Conservation (phyloP, 139 green algal species). For the Micromonas pusilla region DNA sequence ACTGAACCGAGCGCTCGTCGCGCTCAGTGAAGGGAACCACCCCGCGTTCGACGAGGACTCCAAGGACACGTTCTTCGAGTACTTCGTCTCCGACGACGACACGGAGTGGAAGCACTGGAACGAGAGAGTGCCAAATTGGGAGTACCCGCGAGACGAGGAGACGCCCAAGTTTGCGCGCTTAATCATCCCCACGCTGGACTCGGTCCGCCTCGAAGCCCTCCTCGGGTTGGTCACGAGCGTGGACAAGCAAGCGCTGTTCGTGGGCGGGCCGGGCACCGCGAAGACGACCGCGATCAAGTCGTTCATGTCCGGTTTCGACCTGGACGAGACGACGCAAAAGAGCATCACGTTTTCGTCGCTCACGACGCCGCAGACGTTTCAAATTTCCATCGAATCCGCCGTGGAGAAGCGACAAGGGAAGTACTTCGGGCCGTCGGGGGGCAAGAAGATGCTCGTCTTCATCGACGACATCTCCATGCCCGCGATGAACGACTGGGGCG, state of each 20-base stretch:
- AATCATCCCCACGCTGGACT: constrained; percentile 66
- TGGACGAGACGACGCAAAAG: constrained; percentile 58
- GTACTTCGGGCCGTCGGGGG: constrained; percentile 65
- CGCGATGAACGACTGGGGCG: constrained; percentile 65
- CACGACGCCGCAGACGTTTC: constrained; percentile 55
- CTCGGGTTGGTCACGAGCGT: neutral
- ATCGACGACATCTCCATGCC: constrained; percentile 83
- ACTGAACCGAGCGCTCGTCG: constrained; percentile 72
- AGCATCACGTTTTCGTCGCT: constrained; percentile 68
- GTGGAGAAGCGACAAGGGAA: constrained; percentile 75
- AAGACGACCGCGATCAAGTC: constrained; percentile 74
- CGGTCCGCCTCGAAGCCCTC: neutral
- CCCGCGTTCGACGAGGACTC: constrained; percentile 48
- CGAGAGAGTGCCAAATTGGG: constrained; percentile 50
- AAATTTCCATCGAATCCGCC: constrained; percentile 60
- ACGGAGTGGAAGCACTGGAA: constrained; percentile 64
- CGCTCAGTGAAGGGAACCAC: constrained; percentile 36
- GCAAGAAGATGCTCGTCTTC: constrained; percentile 71
- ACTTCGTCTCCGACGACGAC: constrained; percentile 61
- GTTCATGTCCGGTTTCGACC: constrained; percentile 72
- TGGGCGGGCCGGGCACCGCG: constrained; percentile 65
- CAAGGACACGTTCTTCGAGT: constrained; percentile 69
- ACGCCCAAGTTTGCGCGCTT: constrained; percentile 68
- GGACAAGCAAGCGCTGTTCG: constrained; percentile 53
- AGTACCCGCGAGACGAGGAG: constrained; percentile 54